These are phyloP conservation scores for Xylariaceae sp. DNA, from an alignment of 2,329 filamentous ascomycete genomes.

Conservation along the genomic window DNA sequence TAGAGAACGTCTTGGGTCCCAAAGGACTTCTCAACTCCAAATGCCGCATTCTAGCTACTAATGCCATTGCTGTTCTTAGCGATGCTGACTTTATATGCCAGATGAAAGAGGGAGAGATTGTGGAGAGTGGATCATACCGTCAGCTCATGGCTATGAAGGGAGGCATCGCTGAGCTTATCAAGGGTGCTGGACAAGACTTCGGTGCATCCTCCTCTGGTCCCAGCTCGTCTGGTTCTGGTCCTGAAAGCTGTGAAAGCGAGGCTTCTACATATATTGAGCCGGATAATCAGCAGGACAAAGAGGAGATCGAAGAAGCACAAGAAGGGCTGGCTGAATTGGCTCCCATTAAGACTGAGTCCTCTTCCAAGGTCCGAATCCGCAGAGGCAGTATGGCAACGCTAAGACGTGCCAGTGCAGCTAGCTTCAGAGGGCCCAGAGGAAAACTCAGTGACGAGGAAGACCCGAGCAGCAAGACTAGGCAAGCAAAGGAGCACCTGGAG, in stretches of 20 bases:
- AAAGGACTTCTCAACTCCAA: conserved; percentile 78
- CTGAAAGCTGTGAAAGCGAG: conserved; percentile 48
- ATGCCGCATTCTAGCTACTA: conserved; percentile 89
- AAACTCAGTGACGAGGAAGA: conserved; percentile 83
- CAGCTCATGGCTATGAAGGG: conserved; percentile 93
- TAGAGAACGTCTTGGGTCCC: conserved; percentile 85
- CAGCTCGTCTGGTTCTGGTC: conserved; percentile 31
- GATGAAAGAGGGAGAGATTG: conserved; percentile 73
- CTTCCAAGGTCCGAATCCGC: conserved; percentile 49
- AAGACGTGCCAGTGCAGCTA: conserved; percentile 84
- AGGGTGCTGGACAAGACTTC: conserved; percentile 61
- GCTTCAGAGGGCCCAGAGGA: conserved; percentile 78
- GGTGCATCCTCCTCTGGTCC: conserved; percentile 34
- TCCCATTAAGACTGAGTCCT: conserved; percentile 58
- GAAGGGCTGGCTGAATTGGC: conserved; percentile 71
- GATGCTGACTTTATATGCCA: conserved; percentile 87
- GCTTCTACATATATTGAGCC: conserved; percentile 53
- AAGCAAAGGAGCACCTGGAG: conserved; percentile 81
- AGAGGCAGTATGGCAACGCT: conserved; percentile 72
- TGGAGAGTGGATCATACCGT: conserved; percentile 84
- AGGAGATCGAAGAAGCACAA: conserved; percentile 70
- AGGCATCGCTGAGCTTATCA: conserved; percentile 77
- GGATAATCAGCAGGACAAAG: conserved; percentile 50
- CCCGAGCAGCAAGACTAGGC: conserved; percentile 68
- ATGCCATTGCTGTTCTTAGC: conserved; percentile 84